Conservation (phyloP, 164 flowering plant genomes). For the Magnolia sinica region DNA sequence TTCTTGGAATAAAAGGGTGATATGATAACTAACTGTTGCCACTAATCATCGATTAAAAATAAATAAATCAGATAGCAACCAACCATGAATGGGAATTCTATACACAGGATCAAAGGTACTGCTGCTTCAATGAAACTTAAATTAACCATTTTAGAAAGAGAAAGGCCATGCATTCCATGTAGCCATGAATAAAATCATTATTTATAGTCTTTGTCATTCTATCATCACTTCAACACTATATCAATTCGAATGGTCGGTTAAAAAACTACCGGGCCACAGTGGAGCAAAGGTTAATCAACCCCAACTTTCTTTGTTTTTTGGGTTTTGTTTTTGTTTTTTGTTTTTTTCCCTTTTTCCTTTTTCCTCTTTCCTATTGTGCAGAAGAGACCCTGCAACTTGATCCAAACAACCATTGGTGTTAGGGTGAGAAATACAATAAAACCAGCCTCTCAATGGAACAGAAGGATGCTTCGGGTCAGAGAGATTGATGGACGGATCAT, state of each 20-base stretch:
- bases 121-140: not conserved
- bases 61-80: not conserved
- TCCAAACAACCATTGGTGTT: not conserved
- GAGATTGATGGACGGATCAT: not conserved
- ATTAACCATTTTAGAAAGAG: not conserved
- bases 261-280: not conserved
- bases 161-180: not conserved
- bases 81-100: not conserved
- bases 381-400: not conserved
- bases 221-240: not conserved
- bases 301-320: not conserved
- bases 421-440: not conserved
- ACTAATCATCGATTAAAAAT: too few relatives aligned
- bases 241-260: not conserved
- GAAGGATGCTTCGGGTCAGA: not conserved
- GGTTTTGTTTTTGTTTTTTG: too few relatives aligned
- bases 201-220: not conserved
- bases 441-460: not conserved
- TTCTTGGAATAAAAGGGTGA: too few relatives aligned
- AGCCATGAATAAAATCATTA: not conserved
- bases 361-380: not conserved
- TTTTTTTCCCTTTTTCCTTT: not conserved
- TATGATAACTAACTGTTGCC: too few relatives aligned
- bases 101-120: not conserved
- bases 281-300: not conserved